Conservation (phyloP, 495 filamentous ascomycete species). For the Lasiosphaeria ovina region DNA sequence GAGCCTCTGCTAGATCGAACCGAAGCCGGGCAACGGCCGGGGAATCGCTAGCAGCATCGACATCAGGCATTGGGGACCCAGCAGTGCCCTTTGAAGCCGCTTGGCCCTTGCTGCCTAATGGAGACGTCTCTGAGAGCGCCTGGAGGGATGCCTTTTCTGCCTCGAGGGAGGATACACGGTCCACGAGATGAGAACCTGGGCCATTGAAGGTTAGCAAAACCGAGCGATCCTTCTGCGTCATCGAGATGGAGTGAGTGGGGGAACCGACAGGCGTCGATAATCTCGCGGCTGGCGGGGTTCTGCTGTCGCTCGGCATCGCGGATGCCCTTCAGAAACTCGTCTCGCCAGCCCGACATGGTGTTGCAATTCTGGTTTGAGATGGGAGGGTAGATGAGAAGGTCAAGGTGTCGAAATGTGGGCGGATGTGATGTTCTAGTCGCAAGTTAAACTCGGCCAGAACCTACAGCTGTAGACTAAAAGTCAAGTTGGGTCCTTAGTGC, state of each 20-base stretch:
- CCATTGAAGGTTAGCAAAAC: constrained; percentile 16
- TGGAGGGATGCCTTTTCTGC: constrained; percentile 45
- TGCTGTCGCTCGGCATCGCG: constrained; percentile 39
- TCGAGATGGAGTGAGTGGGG: constrained; percentile 5
- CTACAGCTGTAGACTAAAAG: no score
- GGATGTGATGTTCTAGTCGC: no score
- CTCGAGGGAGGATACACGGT: constrained; percentile 60
- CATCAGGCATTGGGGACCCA: constrained; percentile 18
- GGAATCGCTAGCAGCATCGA: constrained; percentile 25
- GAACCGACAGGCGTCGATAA: constrained; percentile 45
- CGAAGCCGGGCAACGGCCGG: constrained; percentile 48
- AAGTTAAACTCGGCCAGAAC: no score
- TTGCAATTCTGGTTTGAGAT: not conserved
- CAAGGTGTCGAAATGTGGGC: not conserved
- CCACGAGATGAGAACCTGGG: constrained; percentile 66
- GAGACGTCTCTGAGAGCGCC: not conserved
- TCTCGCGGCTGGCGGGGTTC: constrained; percentile 43
- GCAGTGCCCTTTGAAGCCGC: constrained; percentile 19
- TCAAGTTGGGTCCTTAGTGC: no score
- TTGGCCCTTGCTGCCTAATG: not conserved
- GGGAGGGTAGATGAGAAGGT: not conserved
- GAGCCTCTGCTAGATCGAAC: constrained; percentile 68
- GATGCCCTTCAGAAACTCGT: constrained; percentile 44
- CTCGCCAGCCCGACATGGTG: constrained; percentile 47
- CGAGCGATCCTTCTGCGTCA: not conserved